Evolutionary conservation across 1,284 basidiomycete species (phyloP), one percentile per base, ranked within the genome.

Genomic region (Apiotrichum laibachii): DNA sequence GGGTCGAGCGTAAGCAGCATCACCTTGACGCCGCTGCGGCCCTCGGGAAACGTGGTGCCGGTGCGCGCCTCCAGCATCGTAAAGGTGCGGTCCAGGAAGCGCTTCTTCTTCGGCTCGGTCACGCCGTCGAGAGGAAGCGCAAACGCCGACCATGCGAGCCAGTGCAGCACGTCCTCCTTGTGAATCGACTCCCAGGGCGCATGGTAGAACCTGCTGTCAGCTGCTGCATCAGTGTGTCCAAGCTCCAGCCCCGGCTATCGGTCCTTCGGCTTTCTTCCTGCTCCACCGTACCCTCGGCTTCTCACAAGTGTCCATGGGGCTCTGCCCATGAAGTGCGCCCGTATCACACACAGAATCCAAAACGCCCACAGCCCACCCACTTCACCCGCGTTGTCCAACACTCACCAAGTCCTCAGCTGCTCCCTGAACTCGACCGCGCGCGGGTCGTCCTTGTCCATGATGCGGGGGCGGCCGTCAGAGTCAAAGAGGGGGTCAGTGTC

Each of bases 91-190:
- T 86, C 81, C 18, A 93, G 69, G 43, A 84, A 81, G 12, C 75
- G 73, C 40, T 77, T 79, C 56, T 84, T 82, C 6, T 79, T 65
- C 5, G 79, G 69, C 4, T 85, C 76, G 12, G 86, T 69, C 2
- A 66, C 68, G 13, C 62, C 62, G 6, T 70, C 67, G 46, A 89
- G 80, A 22, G 84, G 80, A 3, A 83, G 79, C 65, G 87, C 87
- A 77, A 87, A 93, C 66, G 89, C 86, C 15, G 85, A 83, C 92
- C 92, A 95, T 58, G 90, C 86, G 31, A 95, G 78, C 89, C 91
- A 95, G 57, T 84, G 80, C 46, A 82, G 81, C 57, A 92, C 80
- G 70, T 92, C 85, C 44, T 85, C 80, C 19, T 80, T 80, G 48
- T 81, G 84, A 56, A 95, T 83, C 12, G 82, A 80, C 0, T 87